Base-by-base conservation (phyloP, 78 protist species). In the Emiliania huxleyi region DNA sequence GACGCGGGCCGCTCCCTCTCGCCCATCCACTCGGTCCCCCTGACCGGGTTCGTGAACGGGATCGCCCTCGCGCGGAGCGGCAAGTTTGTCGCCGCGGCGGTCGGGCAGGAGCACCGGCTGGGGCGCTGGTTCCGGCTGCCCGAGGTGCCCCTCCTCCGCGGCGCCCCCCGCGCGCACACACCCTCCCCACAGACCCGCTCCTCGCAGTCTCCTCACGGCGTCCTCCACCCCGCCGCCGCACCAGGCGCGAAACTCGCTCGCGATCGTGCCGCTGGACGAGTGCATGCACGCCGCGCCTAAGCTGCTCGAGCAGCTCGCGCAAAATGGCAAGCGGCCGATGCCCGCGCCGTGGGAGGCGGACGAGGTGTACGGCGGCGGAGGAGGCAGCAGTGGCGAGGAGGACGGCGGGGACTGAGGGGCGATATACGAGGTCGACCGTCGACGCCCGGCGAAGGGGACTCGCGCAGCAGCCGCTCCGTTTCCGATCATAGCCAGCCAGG, bases 41-140 rank as follows among this genome's bases (percentile, higher is more conserved):
- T 44, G 37, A 4, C 46, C 0, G 98, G 98, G 55, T 97, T 90
- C 37, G 90, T 97, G 88, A 97, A 97, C 77, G 94, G 91, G 48
- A 38, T 97, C 55, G 93, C 90, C 56, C 71, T 97, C 43, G 11
- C 97, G 40, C 75, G 52, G 21, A 90, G 84, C 40, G 96, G 95
- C 40, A 44, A 83, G 38, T 88, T 92, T 33, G 45, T 95, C 5
- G 92, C 94, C 15, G 97, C 95, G 5, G 95, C 94, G 0, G 62
- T 94, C 19, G 96, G 96, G 18, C 94, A 92, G 79, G 98, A 97
- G 87, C 98, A 96, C 90, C 90, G 95, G 52, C 91, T 97, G 25
- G 98, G 98, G 5, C 71, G 97, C 43, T 97, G 98, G 98, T 56
- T 91, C 29, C 89, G 45, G n/a, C 43, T 94, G 23, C 12, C 46